Conservation (phyloP, 495 filamentous ascomycete genomes). For the Hyaloscypha variabilis region DNA sequence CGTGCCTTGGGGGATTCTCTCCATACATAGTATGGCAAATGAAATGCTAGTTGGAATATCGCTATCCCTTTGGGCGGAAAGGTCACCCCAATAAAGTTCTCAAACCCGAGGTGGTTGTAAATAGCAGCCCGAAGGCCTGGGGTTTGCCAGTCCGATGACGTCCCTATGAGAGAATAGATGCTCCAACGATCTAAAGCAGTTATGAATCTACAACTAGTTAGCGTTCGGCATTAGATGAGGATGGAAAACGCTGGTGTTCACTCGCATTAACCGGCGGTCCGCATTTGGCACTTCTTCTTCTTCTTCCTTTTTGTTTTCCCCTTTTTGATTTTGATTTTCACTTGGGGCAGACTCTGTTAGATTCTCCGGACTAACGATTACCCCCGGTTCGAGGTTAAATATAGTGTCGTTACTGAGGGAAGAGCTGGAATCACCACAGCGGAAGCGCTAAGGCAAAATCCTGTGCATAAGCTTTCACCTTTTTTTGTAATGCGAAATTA, state of each 20-base stretch:
- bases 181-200: conserved; percentile 17
- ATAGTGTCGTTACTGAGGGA: too few relatives aligned
- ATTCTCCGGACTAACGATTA: too few relatives aligned
- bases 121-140: conserved; percentile 8
- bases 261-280: conserved; percentile 2
- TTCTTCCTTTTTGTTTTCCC: too few relatives aligned
- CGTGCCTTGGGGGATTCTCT: background rate
- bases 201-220: conserved; percentile 7
- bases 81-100: conserved; percentile 13
- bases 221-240: background rate
- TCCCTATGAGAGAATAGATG: conserved; percentile 11
- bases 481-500: too few relatives aligned
- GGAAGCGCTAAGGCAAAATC: too few relatives aligned
- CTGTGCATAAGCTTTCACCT: too few relatives aligned
- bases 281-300: background rate
- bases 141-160: conserved; percentile 7
- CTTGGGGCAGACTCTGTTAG: too few relatives aligned
- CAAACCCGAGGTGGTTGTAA: conserved; percentile 16
- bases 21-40: conserved; percentile 11
- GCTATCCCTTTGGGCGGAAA: conserved; percentile 9
- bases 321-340: too few relatives aligned
- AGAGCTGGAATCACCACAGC: too few relatives aligned
- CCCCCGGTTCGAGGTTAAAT: too few relatives aligned
- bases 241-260: background rate
- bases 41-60: conserved; percentile 14